These are phyloP conservation scores for Elsinoe batatas DNA, from an alignment of 2,329 filamentous ascomycete genomes.

Conservation along the genomic window DNA sequence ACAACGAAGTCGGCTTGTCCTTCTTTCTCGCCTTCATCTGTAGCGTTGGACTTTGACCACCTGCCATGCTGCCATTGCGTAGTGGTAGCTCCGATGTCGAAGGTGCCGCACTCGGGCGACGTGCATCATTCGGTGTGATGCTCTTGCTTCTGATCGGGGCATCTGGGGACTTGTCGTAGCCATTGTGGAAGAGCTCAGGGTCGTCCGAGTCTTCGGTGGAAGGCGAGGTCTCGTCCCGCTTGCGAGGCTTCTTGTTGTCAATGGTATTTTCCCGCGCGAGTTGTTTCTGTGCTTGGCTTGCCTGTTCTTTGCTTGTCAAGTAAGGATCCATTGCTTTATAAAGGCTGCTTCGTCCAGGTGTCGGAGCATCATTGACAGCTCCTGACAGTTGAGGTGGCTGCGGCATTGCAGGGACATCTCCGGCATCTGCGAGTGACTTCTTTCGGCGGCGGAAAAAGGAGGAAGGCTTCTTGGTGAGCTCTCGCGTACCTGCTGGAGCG, in stretches of 20 bases:
- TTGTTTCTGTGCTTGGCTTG: slow-evolving; percentile 19
- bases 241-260: neutral
- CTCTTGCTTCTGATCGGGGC: slow-evolving; percentile 46
- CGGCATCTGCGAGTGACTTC: slow-evolving; percentile 67
- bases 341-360: slow-evolving; percentile 62
- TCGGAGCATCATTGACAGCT: slow-evolving; percentile 39
- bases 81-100: slow-evolving; percentile 12
- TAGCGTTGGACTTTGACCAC: neutral
- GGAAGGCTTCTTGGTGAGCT: slow-evolving; percentile 78
- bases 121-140: slow-evolving; percentile 27
- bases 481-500: slow-evolving; percentile 19
- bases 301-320: slow-evolving; percentile 34
- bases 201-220: slow-evolving; percentile 27
- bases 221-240: slow-evolving; percentile 18
- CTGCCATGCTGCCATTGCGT: slow-evolving; percentile 1
- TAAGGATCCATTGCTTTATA: slow-evolving; percentile 83
- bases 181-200: slow-evolving; percentile 59
- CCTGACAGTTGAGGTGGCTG: slow-evolving; percentile 32
- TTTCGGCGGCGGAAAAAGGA: slow-evolving; percentile 92
- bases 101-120: slow-evolving; percentile 11
- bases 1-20: slow-evolving; percentile 6
- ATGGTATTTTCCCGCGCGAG: neutral
- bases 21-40: slow-evolving; percentile 9
- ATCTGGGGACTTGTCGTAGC: slow-evolving; percentile 62
- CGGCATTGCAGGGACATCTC: slow-evolving; percentile 50